Conservation (phyloP, 148 eudicot species). For the Cornus kousa region DNA sequence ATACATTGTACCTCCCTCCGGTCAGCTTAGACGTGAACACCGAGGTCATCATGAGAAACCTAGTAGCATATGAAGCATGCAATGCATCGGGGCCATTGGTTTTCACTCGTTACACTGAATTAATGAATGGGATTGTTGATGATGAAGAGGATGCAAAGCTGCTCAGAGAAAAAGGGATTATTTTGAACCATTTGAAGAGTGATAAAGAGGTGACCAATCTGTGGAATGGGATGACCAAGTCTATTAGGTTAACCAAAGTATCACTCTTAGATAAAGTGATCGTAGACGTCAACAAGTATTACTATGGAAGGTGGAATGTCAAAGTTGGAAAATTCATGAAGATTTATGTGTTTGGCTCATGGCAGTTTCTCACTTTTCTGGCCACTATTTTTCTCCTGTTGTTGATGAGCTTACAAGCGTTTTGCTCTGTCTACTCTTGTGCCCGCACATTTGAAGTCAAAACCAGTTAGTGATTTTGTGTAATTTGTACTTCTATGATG, state of each 20-base stretch:
- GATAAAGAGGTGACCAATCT: conserved; percentile 50
- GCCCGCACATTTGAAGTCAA: conserved; percentile 2
- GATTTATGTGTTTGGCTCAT: conserved; percentile 34
- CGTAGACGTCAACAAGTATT: conserved; percentile 51
- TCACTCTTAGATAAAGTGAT: conserved; percentile 48
- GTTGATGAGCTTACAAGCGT: conserved; percentile 26
- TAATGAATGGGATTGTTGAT: conserved; percentile 70
- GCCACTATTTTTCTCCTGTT: conserved; percentile 32
- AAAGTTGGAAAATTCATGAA: conserved; percentile 26
- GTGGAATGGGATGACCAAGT: conserved; percentile 70
- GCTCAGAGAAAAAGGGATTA: conserved; percentile 49
- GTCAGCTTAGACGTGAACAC: too few relatives aligned
- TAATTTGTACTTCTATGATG: too few relatives aligned
- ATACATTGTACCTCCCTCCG: too few relatives aligned
- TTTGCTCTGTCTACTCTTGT: conserved; percentile 30
- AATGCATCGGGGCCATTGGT: conserved; percentile 30
- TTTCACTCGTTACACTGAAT: conserved; percentile 49
- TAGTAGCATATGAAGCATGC: conserved; percentile 61
- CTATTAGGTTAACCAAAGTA: conserved; percentile 46
- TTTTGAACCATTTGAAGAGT: conserved; percentile 49
- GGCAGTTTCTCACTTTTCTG: conserved; percentile 36
- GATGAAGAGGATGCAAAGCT: conserved; percentile 48
- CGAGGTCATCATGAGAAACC: too few relatives aligned
- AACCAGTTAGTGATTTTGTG: not conserved
- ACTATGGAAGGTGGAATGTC: conserved; percentile 45